phyloP scores from a whole-genome alignment of 805 yeast species.

The Candida pini region DNA sequence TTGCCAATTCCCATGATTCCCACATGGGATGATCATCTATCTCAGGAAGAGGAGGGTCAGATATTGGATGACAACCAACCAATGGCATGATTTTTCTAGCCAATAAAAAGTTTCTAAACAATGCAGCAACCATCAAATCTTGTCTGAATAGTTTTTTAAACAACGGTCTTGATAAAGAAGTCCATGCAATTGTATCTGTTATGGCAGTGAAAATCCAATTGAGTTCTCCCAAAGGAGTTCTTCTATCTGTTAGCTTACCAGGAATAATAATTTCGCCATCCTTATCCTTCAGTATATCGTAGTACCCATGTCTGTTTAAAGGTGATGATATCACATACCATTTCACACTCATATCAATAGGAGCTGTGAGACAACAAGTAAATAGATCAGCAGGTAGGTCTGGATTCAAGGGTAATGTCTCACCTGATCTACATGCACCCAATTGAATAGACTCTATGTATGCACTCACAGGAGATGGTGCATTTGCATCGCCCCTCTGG shows the following conservation, averaged over 20 bases:
- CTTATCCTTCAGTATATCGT: slow-evolving; percentile 41
- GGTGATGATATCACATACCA: slow-evolving; percentile 89
- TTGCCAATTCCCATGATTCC: slow-evolving; percentile 97
- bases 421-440: slow-evolving; percentile 88
- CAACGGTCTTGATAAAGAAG: slow-evolving; percentile 76
- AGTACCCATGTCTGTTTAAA: slow-evolving; percentile 44
- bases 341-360: slow-evolving; percentile 87
- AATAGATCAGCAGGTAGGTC: slow-evolving; percentile 93
- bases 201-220: slow-evolving; percentile 98
- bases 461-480: slow-evolving; percentile 59
- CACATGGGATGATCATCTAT: slow-evolving; percentile 85
- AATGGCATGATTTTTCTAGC: slow-evolving; percentile 94
- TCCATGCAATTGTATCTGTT: slow-evolving; percentile 98
- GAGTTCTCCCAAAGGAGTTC: slow-evolving; percentile 93
- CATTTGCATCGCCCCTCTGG: slow-evolving; percentile 40
- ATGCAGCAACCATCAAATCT: slow-evolving; percentile 93
- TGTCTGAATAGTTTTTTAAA: slow-evolving; percentile 90
- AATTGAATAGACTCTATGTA: slow-evolving; percentile 86
- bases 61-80: slow-evolving; percentile 88
- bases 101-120: slow-evolving; percentile 84
- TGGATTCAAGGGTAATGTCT: slow-evolving; percentile 86
- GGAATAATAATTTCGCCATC: slow-evolving; percentile 69
- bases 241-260: slow-evolving; percentile 84
- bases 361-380: slow-evolving; percentile 92
- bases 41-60: slow-evolving; percentile 90